Evolutionary conservation across 2,329 filamentous ascomycete species (phyloP), one percentile per base, ranked within the genome.

Genomic region (Botrytis sinoallii): DNA sequence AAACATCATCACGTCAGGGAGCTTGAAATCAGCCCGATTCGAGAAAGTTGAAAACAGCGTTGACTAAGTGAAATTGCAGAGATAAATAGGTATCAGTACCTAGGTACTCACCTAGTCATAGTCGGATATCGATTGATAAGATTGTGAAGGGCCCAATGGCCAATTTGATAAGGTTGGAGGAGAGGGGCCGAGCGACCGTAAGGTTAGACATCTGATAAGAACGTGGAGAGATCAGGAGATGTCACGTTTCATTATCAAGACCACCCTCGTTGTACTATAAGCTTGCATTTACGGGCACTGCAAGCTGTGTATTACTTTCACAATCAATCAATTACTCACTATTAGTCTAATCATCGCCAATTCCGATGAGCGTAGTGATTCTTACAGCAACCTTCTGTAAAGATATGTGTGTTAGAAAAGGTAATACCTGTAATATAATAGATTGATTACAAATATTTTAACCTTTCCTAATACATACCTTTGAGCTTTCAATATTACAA

Each of bases 151-250:
- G 16, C 1, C 16, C 38, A n/a, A 44, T 66, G 64, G 32, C 44
- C n/a, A 32, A 1, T 25, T 38, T 61, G 59, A 61, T 61, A 61
- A 61, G 59, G 59, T 25, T 65, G 61, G 18, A 10, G 40, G 40
- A 22, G 18, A 46, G 40, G n/a, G n/a, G 61, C 61, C 35, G 59
- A 40, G 25, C 22, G 22, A 61, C n/a, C n/a, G n/a, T n/a, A n/a
- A n/a, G n/a, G n/a, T n/a, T 38, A 12, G n/a, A 67, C 25, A 67
- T 67, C 46, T 67, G 46, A 67, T 67, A 57, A 57, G 66, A 69
- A 40, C 38, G 35, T 25, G 46, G 46, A 29, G 65, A 68, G 65
- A 55, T 40, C 48, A 69, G n/a, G 18, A 69, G 10, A 69, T 69
- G 48, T 69, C 48, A 59, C 66, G 52, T 57, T 57, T 57, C 35